Base-by-base conservation (phyloP, 1,139 yeast genomes). In the Geotrichum macrosporum region DNA sequence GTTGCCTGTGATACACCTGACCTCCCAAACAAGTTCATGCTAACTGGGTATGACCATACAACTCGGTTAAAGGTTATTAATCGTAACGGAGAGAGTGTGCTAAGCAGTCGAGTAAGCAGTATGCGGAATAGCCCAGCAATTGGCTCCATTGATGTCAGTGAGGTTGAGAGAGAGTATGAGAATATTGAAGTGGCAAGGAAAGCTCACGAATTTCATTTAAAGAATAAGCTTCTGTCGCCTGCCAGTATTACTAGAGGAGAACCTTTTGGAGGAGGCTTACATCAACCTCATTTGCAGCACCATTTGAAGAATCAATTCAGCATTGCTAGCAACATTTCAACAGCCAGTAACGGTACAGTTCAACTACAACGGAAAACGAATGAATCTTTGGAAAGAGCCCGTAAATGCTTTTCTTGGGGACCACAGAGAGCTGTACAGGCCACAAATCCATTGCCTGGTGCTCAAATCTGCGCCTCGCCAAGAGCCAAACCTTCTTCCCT, bases 11-110 rank as follows among this genome's bases (percentile, higher is more conserved):
- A 16, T 3, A 19, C 33, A 32, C 44, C 20, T 37, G 32, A n/a
- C 26, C 15, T 48, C 35, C 20, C 35, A 8, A 45, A 45, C 13
- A 43, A 46, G 52, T 59, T 59, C 49, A 57, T 57, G 54, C 54
- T 59, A 19, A 53, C 59, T 3, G 63, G 63, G 4, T 59, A 59
- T 41, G 55, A 56, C 12, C 54, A 54, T 40, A 49, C 46, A 20
- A 55, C 59, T 6, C 53, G 50, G 43, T 54, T 59, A 22, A 55
- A 56, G 41, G 61, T 57, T 5, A 55, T 59, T 16, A 59, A 59
- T 24, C 38, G 38, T 8, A 35, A 41, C 24, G 37, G 37, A 12
- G 44, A 33, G 34, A 33, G 38, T 4, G 29, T 18, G 12, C 15
- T 34, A 27, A 41, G 18, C 33, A 33, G 44, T 18, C 34, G n/a